phyloP scores from a whole-genome alignment of 176 grass and related monocot species.

The Olyra latifolia region DNA sequence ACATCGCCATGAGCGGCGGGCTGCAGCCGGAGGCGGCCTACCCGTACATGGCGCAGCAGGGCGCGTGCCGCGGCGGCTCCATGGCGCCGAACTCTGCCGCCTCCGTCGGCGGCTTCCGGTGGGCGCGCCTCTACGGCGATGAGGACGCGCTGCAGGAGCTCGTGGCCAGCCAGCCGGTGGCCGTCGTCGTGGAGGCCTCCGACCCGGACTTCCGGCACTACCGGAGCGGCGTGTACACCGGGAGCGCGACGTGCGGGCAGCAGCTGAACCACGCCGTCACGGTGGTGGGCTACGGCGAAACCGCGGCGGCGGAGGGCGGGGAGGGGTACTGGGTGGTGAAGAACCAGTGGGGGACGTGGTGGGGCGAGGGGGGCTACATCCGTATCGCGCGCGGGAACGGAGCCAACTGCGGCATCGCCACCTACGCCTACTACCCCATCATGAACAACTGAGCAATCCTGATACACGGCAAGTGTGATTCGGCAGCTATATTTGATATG shows the following conservation, averaged over 20 bases:
- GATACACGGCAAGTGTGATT: background rate
- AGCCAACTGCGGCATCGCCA: slow-evolving; percentile 53
- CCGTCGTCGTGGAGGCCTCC: slow-evolving; percentile 44
- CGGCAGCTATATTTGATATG: background rate
- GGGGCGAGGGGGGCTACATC: slow-evolving; percentile 62
- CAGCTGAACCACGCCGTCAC: slow-evolving; percentile 52
- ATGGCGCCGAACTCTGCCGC: slow-evolving; percentile 10
- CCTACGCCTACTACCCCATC: slow-evolving; percentile 50
- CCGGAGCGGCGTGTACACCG: slow-evolving; percentile 43
- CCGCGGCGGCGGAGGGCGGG: background rate
- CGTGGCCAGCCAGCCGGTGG: slow-evolving; percentile 45
- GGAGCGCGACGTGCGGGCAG: slow-evolving; percentile 39
- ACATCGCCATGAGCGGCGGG: slow-evolving; percentile 41
- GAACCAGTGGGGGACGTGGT: slow-evolving; percentile 58
- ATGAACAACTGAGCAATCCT: background rate
- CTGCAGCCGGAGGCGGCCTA: slow-evolving; percentile 43
- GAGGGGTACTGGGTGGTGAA: slow-evolving; percentile 62
- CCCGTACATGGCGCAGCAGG: slow-evolving; percentile 35
- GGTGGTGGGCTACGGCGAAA: slow-evolving; percentile 47
- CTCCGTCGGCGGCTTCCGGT: background rate
- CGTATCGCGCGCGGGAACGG: slow-evolving; percentile 43
- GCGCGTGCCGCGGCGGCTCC: slow-evolving; percentile 23
- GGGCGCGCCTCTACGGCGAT: slow-evolving; percentile 13
- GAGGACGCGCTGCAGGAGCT: slow-evolving; percentile 40
- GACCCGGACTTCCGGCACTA: slow-evolving; percentile 62